phyloP scores from a whole-genome alignment of 2,329 filamentous ascomycete species.

The Diaporthe sp. region DNA sequence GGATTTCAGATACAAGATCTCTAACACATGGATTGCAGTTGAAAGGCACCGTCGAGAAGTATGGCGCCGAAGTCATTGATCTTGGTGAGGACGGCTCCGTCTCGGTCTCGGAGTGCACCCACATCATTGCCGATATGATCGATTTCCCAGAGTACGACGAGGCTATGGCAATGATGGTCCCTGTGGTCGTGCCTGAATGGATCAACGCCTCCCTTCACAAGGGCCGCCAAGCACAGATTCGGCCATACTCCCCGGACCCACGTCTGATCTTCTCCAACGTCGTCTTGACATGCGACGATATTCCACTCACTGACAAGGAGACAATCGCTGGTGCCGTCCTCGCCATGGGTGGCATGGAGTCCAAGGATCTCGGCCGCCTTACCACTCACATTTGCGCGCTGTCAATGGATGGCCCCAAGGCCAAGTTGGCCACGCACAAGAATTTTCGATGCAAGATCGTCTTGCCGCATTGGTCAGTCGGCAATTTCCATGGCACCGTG shows the following conservation, averaged over 20 bases:
- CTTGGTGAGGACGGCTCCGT: conserved; percentile 62
- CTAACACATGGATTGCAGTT: conserved; percentile 49
- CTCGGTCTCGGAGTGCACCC: conserved; percentile 62
- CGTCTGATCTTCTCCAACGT: conserved; percentile 91
- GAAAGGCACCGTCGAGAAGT: conserved; percentile 56
- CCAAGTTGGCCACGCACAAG: conserved; percentile 72
- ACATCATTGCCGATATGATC: conserved; percentile 78
- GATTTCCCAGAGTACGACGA: conserved; percentile 91
- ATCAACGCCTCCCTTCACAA: conserved; percentile 78
- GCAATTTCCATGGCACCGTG: not conserved
- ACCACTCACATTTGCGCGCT: conserved; percentile 93
- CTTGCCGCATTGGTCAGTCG: conserved; percentile 85
- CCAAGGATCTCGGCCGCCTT: conserved; percentile 75
- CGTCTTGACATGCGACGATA: conserved; percentile 83
- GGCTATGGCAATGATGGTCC: conserved; percentile 81
- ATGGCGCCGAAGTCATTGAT: conserved; percentile 64
- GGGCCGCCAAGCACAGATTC: conserved; percentile 79
- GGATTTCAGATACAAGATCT: not conserved
- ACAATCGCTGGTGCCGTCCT: conserved; percentile 91
- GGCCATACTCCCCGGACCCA: conserved; percentile 91
- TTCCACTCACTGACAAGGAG: conserved; percentile 89
- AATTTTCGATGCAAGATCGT: conserved; percentile 83
- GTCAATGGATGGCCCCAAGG: conserved; percentile 80
- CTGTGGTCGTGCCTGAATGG: conserved; percentile 88
- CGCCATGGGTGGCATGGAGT: conserved; percentile 88